Conservation (phyloP, 495 filamentous ascomycete species). For the Penicillium bialowiezense region DNA sequence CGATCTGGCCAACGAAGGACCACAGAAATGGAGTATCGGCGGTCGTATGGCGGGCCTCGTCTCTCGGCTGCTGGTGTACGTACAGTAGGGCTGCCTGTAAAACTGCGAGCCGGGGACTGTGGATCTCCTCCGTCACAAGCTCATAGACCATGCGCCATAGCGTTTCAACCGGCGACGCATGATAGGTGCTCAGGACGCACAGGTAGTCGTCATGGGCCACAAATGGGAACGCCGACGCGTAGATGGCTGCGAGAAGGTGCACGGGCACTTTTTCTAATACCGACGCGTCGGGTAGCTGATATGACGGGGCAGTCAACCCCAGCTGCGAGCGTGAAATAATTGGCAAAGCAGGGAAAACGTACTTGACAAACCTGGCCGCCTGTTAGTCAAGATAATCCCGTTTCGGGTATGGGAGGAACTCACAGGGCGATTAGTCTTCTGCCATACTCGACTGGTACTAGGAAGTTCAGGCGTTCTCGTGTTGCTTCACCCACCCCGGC, state of each 20-base stretch:
- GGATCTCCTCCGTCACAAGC: constrained; percentile 32
- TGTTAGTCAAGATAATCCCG: neutral
- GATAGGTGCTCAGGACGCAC: constrained; percentile 30
- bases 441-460: constrained; percentile 30
- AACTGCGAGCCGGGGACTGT: constrained; percentile 32
- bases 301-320: constrained; percentile 14
- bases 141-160: constrained; percentile 36
- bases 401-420: neutral
- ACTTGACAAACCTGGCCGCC: constrained; percentile 26
- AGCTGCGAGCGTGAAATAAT: constrained; percentile 31
- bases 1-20: constrained; percentile 35
- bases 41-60: constrained; percentile 15
- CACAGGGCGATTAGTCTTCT: constrained; percentile 27
- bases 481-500: constrained; percentile 18
- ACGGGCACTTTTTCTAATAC: constrained; percentile 23
- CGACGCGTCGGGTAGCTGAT: constrained; percentile 17
- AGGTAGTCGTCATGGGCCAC: constrained; percentile 30
- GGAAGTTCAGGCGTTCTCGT: constrained; percentile 21
- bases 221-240: constrained; percentile 35
- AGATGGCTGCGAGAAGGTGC: constrained; percentile 35
- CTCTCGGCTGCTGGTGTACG: constrained; percentile 23
- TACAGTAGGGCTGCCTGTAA: constrained; percentile 36
- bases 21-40: constrained; percentile 35
- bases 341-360: constrained; percentile 31
- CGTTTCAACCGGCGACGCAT: constrained; percentile 21